Evolutionary conservation across 2,329 filamentous ascomycete genomes (phyloP).

Genomic region (Fusarium sublunatum): DNA sequence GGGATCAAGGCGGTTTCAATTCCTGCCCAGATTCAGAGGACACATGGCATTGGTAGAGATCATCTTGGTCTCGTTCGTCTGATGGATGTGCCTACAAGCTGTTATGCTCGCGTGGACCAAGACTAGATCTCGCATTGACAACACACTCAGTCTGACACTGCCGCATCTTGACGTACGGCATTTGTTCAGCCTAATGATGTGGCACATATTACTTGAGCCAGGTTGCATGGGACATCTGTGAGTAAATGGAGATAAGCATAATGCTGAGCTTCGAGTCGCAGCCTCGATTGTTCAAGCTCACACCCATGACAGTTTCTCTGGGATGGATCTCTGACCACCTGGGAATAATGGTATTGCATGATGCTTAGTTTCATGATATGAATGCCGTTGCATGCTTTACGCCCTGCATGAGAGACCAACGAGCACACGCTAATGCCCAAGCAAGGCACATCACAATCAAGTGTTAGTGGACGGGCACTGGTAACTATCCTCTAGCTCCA

Average conservation of each 20-base stretch:
- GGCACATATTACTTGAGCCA: background rate
- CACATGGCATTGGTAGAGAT: constrained; percentile 6
- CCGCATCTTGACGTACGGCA: constrained; percentile 16
- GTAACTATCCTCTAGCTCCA: constrained; percentile 36
- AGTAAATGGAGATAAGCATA: background rate
- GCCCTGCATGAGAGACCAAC: constrained; percentile 21
- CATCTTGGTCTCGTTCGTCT: background rate
- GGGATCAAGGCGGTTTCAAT: constrained; percentile 33
- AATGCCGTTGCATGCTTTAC: constrained; percentile 25
- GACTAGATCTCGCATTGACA: constrained; percentile 2
- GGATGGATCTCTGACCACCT: constrained; percentile 2
- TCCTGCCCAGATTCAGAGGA: constrained; percentile 13
- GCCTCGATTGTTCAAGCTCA: background rate
- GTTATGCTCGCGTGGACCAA: background rate
- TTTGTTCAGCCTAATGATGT: constrained; percentile 7
- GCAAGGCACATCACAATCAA: constrained; percentile 10
- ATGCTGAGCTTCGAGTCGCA: background rate
- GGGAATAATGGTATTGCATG: too few species aligned
- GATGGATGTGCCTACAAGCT: background rate
- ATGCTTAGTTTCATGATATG: background rate
- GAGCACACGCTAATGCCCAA: constrained; percentile 30
- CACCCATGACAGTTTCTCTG: background rate
- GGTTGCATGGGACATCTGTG: background rate
- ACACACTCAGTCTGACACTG: constrained; percentile 14
- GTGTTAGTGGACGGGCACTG: constrained; percentile 15